Base-by-base conservation (phyloP, 768 basidiomycete genomes). In the Trametes cinnabarina region DNA sequence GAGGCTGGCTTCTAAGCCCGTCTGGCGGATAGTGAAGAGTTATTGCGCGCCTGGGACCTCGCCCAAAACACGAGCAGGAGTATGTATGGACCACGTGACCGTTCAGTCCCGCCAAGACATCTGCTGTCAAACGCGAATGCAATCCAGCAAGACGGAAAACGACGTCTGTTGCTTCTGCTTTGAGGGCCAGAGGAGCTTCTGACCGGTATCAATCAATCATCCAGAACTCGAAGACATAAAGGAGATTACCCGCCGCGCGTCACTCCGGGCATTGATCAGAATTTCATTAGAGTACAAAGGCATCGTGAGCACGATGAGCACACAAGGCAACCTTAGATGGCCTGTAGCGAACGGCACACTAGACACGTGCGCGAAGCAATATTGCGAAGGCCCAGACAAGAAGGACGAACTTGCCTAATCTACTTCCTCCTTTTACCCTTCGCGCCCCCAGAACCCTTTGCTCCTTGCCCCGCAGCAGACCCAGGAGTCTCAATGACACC, bases 401-500 rank as follows among this genome's bases (percentile, higher is more conserved):
- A 20, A 26, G 7, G 9, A 39, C n/a, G 17, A 22, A 42, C 51
- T 49, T 59, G 44, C 54, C 26, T 40, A 22, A 28, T 50, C 69
- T 79, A 87, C 75, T 82, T 86, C 74, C 81, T 86, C 77, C 86
- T 88, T 77, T 85, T 88, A 49, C 82, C 79, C 69, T 85, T 88
- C 48, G 71, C 69, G 42, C 72, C 73, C 10, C 78, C 76, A n/a
- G 48, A 34, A 14, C 49, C 39, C 43, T 60, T 55, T n/a, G 23
- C 53, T 52, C 76, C 76, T 42, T 76, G 71, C 28, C 65, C 55
- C 19, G 70, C 51, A 35, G 62, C 60, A 54, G 67, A 57, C 25
- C 71, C 63, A n/a, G 70, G 64, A 17, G 56, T 67, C 48, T 70
- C 72, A 43, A 82, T 79, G 26, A 77, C 66, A 12, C 90, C 90